phyloP scores from a whole-genome alignment of 192 early-diverging fungal species.

The Gamsiella multidivaricata region DNA sequence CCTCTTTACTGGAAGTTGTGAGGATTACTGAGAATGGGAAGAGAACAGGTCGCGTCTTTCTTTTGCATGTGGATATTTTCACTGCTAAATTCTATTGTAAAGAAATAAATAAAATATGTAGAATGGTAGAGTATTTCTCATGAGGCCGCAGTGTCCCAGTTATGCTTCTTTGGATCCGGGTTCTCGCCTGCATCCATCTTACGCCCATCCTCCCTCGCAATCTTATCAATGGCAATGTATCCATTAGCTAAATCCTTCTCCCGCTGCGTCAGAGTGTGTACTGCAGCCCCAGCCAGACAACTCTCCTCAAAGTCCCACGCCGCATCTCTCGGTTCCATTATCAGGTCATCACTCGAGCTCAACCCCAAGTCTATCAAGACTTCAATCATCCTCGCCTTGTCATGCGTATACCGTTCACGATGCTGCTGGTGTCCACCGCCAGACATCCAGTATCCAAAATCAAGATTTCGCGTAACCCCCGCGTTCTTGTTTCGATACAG shows the following conservation, averaged over 20 bases:
- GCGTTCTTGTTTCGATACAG: slow-evolving; percentile 61
- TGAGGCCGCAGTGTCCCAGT: slow-evolving; percentile 25
- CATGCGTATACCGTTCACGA: slow-evolving; percentile 27
- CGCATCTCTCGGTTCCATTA: slow-evolving; percentile 13
- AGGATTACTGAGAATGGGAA: too few relatives aligned
- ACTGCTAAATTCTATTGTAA: too few relatives aligned
- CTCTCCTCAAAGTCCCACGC: slow-evolving; percentile 44
- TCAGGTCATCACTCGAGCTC: slow-evolving; percentile 9
- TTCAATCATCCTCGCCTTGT: slow-evolving; percentile 36
- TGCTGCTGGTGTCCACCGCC: slow-evolving; percentile 48
- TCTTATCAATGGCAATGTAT: slow-evolving; percentile 24
- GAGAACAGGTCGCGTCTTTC: too few relatives aligned
- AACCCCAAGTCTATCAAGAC: slow-evolving; percentile 22
- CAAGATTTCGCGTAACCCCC: slow-evolving; percentile 44
- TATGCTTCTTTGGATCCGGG: slow-evolving; percentile 28
- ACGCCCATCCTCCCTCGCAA: slow-evolving; percentile 25
- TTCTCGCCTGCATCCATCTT: background rate
- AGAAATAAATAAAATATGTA: too few relatives aligned
- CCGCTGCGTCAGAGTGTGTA: slow-evolving; percentile 1
- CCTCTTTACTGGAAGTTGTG: too few relatives aligned
- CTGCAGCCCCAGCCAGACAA: slow-evolving; percentile 21
- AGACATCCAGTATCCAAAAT: slow-evolving; percentile 55
- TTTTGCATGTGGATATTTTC: too few relatives aligned
- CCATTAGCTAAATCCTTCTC: slow-evolving; percentile 24
- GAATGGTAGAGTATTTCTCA: too few relatives aligned